Percentiles rank a stretch among this genome's conserved stretches.
These are phyloP conservation scores for Inonotus hispidus DNA, from an alignment of 1,284 basidiomycete genomes.

Conservation along the genomic window DNA sequence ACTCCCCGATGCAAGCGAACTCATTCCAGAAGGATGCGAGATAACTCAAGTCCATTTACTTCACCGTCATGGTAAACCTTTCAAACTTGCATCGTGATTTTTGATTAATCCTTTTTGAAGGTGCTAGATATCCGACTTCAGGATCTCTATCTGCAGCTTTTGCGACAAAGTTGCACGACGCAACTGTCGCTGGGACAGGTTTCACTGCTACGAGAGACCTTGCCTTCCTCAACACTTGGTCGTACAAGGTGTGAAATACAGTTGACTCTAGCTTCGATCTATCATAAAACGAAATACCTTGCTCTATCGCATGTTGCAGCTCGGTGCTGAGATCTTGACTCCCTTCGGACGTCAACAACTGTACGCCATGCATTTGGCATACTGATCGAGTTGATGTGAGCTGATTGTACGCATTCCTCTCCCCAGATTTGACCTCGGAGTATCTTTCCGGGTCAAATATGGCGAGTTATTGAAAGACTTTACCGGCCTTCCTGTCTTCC, in stretches of 20 bases:
- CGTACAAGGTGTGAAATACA: constrained; percentile 17
- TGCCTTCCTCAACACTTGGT: constrained; percentile 35
- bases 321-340: constrained; percentile 52
- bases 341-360: constrained; percentile 52
- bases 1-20: constrained; percentile 44
- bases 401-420: too few species aligned
- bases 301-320: too few species aligned
- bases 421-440: constrained; percentile 39
- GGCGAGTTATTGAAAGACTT: constrained; percentile 52
- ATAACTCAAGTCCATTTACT: constrained; percentile 49
- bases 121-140: constrained; percentile 18
- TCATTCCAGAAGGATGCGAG: constrained; percentile 44
- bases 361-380: constrained; percentile 27
- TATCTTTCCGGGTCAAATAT: constrained; percentile 48
- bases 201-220: constrained; percentile 28
- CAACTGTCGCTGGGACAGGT: constrained; percentile 13
- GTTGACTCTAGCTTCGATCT: too few species aligned
- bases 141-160: constrained; percentile 10
- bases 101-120: not conserved
- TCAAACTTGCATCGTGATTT: too few species aligned
- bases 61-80: constrained; percentile 48
- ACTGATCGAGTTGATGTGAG: constrained; percentile 20
- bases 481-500: constrained; percentile 48
- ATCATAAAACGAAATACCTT: too few species aligned
- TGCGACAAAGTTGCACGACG: constrained; percentile 16